These are phyloP conservation scores for Picea abies DNA, from an alignment of 83 land plant genomes.

Conservation along the genomic window DNA sequence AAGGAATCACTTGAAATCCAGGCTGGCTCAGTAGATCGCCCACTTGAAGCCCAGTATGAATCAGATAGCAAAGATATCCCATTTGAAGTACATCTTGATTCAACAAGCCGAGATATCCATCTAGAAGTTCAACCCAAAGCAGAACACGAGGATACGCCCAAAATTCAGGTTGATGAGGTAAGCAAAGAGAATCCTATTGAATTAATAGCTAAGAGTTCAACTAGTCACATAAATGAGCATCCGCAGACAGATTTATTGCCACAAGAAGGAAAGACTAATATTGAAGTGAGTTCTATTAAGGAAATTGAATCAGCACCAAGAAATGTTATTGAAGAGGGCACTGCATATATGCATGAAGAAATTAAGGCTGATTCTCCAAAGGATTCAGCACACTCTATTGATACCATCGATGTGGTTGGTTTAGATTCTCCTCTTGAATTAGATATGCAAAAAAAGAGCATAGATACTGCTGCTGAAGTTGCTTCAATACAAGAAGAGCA, in stretches of 20 bases:
- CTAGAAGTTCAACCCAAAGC: background rate
- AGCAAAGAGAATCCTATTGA: background rate
- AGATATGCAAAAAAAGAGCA: background rate
- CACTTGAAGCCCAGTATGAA: background rate
- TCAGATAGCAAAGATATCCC: slow-evolving; percentile 7
- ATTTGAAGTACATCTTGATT: background rate
- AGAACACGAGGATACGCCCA: background rate
- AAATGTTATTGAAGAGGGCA: slow-evolving; percentile 3
- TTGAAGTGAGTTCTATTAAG: background rate
- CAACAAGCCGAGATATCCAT: slow-evolving; percentile 2
- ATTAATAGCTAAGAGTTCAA: background rate
- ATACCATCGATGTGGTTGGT: background rate
- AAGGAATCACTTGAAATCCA: background rate
- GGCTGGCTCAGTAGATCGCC: background rate
- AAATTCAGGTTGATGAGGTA: slow-evolving; percentile 6
- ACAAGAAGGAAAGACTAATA: background rate
- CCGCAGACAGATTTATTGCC: background rate
- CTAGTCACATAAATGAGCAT: background rate
- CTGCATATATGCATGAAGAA: background rate
- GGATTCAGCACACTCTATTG: background rate
- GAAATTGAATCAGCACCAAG: slow-evolving; percentile 1
- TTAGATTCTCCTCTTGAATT: background rate
- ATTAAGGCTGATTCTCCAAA: background rate
- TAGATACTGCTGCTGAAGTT: background rate
- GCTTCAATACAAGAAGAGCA: slow-evolving; percentile 9